Base-by-base conservation (phyloP, 768 basidiomycete genomes). In the Cubamyces sp. region DNA sequence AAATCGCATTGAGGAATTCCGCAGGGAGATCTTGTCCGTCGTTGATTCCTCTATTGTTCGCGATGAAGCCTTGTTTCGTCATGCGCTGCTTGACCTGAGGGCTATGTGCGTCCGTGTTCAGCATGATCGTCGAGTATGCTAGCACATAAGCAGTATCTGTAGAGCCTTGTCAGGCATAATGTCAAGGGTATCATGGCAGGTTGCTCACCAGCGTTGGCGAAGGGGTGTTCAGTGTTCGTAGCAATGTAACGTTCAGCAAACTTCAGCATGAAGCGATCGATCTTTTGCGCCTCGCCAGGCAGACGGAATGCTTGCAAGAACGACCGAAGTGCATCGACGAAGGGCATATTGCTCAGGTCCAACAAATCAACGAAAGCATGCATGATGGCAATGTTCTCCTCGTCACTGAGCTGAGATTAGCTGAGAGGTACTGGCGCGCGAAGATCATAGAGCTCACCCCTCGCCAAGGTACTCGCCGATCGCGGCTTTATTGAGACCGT, bases 391-490 rank as follows among this genome's bases (percentile, higher is more conserved):
- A 98, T 83, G 69, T 98, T 93, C 68, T 84, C 82, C 50, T 93
- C 91, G 54, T 96, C 94, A 30, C 96, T 98, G 67, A 4, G 53
- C 57, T 34, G 1, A 11, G 41, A 69, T 64, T 11, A 42, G 37
- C 62, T 40, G 48, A 34, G 19, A 0, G 53, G 15, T 66, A 23
- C 61, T 30, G 40, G 21, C 30, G 41, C 19, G 43, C 11, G 16
- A 3, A 40, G 11, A 15, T 51, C 5, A 43, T n/a, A 46, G 8
- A 11, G 80, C 87, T 73, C 62, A 98, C 96, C 88, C 95, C 82
- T 98, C 97, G 40, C 97, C 97, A 5, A 99, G 80, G 74, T 97
- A 98, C 79, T 99, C 97, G 61, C 97, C 97, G 63, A 99, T 96
- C 87, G 94, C 92, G 9, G 89, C 82, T 75, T 99, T 99, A 74